Base-by-base conservation (phyloP, 164 flowering plant genomes). In the Buxus sempervirens region DNA sequence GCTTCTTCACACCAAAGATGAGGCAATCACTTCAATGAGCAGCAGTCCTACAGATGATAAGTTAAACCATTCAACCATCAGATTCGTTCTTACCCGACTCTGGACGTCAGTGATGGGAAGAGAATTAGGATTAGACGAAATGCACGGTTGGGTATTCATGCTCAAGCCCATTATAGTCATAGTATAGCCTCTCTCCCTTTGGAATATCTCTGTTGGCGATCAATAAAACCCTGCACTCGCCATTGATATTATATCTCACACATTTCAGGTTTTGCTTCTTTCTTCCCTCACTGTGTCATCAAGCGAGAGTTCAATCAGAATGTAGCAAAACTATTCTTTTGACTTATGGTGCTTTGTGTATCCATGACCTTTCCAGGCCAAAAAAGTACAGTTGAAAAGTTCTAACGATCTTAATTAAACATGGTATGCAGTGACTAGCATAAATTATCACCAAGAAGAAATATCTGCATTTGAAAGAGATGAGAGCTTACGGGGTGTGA, bases 251-350 rank as follows among this genome's bases (percentile, higher is more conserved):
- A 36, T 63, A 94, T 68, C 97, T 84, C 62, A 91, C 93, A 67
- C 98, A 91, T 73, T 94, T 94, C 2, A 91, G 76, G 73, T 94
- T 94, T 80, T 86, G 97, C 80, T 91, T 94, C 90, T 82, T 94
- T 73, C 70, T 94, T 59, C 98, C 97, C 13, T 86, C 90, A 83
- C 97, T 94, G 92, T 76, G 76, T 45, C 64, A 67, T 41, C 58
- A 63, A 55, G 27, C 19, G 54, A 27, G 20, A 20, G 18, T 56
- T 72, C 36, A 67, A 63, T 32, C 49, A 9, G 38, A 32, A 32
- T 32, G 48, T 18, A 24, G 38, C 62, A 36, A 51, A 62, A 38
- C 12, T 18, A 48, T 25, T 13, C 41, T 5, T 9, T 53, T 20
- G 38, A 32, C 7, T 32, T 3, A 32, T 3, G 7, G 5, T 32